A percentile compares a stretch with the other conserved stretches of the same genome.
These are phyloP conservation scores for Lachnellula willkommii DNA, from an alignment of 2,329 filamentous ascomycete species.

Conservation along the genomic window DNA sequence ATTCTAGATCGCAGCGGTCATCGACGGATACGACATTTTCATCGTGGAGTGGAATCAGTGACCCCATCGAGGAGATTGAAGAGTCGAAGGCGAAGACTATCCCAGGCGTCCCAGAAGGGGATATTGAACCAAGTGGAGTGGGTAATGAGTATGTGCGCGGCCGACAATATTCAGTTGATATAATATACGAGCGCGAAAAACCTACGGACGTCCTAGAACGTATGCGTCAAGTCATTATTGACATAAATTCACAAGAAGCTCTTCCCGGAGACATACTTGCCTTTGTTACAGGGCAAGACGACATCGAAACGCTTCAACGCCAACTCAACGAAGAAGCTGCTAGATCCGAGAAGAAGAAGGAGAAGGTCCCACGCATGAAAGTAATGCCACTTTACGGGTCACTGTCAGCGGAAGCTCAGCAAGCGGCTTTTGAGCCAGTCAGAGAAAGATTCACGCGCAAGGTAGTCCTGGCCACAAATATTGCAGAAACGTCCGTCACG, in stretches of 20 bases:
- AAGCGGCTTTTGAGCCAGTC: conserved; percentile 75
- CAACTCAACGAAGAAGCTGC: conserved; percentile 68
- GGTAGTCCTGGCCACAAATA: conserved; percentile 89
- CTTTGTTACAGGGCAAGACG: conserved; percentile 88
- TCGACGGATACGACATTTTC: conserved; percentile 17
- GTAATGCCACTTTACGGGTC: conserved; percentile 85
- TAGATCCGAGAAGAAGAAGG: conserved; percentile 45
- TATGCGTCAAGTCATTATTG: conserved; percentile 74
- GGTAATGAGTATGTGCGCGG: conserved; percentile 63
- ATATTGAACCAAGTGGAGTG: conserved; percentile 23
- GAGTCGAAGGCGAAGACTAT: not conserved
- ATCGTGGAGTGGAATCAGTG: conserved; percentile 23
- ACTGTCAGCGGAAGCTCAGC: conserved; percentile 78
- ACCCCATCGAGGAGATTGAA: conserved; percentile 8
- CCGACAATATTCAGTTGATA: conserved; percentile 76
- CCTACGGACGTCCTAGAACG: conserved; percentile 46
- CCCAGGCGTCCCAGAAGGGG: conserved; percentile 5
- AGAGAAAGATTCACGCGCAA: conserved; percentile 72
- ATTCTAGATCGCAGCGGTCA: conserved; percentile 6
- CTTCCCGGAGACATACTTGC: conserved; percentile 92
- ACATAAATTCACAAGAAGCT: conserved; percentile 80
- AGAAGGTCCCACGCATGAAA: conserved; percentile 65
- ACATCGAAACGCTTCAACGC: conserved; percentile 76
- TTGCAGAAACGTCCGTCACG: conserved; percentile 97
- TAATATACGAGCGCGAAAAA: not conserved